Evolutionary conservation across 306 rosid genomes (phyloP).

Genomic region (Glycine tomentella): DNA sequence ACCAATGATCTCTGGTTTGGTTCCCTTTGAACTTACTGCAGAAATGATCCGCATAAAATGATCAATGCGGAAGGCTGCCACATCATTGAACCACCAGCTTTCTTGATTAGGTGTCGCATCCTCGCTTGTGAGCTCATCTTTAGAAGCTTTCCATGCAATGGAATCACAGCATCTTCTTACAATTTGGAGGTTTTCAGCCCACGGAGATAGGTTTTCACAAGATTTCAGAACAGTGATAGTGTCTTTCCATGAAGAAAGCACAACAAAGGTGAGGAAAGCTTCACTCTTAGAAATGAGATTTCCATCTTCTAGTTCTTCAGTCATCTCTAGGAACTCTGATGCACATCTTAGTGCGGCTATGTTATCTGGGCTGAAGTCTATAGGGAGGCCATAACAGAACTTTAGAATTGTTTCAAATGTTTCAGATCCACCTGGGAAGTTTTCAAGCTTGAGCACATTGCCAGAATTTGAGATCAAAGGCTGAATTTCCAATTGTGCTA

Average conservation of each 20-base stretch:
- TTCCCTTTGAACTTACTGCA: slow-evolving; percentile 71
- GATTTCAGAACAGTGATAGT: slow-evolving; percentile 76
- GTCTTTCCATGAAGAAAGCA: slow-evolving; percentile 93
- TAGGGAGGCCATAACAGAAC: slow-evolving; percentile 89
- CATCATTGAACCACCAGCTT: slow-evolving; percentile 74
- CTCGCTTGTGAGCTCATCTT: slow-evolving; percentile 51
- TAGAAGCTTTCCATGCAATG: slow-evolving; percentile 84
- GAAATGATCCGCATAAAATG: slow-evolving; percentile 75
- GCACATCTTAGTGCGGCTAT: slow-evolving; percentile 91
- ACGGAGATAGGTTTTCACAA: slow-evolving; percentile 82
- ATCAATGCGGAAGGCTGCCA: slow-evolving; percentile 65
- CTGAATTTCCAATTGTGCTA: slow-evolving; percentile 65
- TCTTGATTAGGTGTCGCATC: slow-evolving; percentile 56
- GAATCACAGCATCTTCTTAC: slow-evolving; percentile 96
- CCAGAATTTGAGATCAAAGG: slow-evolving; percentile 60
- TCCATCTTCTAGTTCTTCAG: slow-evolving; percentile 85
- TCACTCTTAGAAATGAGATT: slow-evolving; percentile 86
- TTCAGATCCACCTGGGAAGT: slow-evolving; percentile 87
- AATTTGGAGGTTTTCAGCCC: slow-evolving; percentile 95
- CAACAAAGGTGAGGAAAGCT: slow-evolving; percentile 89
- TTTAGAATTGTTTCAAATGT: slow-evolving; percentile 73
- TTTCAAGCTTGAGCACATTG: slow-evolving; percentile 69
- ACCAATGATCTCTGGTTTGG: slow-evolving; percentile 72
- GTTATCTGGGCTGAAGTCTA: slow-evolving; percentile 73
- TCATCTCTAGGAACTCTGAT: slow-evolving; percentile 91